Evolutionary conservation across 257 asterid species (phyloP).

Genomic region (Nicotiana sylvestris): DNA sequence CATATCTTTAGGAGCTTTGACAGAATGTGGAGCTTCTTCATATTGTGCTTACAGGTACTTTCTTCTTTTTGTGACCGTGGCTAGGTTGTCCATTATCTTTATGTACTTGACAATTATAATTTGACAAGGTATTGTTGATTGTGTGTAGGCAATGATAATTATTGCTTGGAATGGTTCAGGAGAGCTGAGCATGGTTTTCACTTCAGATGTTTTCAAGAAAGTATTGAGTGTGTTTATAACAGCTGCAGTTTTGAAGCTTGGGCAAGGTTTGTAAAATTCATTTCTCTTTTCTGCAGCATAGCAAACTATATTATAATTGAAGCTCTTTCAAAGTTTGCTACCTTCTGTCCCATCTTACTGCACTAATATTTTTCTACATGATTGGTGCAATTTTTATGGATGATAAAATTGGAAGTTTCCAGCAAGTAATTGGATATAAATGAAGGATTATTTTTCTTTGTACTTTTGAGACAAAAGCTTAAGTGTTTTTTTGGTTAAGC

Average conservation of each 20-base stretch:
- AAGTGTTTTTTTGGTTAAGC: neutral
- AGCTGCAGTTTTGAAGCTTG: slow-evolving; percentile 94
- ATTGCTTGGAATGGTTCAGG: slow-evolving; percentile 95
- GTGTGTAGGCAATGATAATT: slow-evolving; percentile 85
- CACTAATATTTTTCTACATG: neutral
- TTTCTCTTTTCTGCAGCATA: slow-evolving; percentile 2
- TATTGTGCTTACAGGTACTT: slow-evolving; percentile 88
- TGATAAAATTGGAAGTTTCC: neutral
- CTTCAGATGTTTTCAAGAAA: slow-evolving; percentile 66
- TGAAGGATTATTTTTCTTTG: neutral
- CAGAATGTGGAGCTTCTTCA: slow-evolving; percentile 99
- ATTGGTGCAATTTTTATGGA: neutral
- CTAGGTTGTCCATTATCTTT: slow-evolving; percentile 15
- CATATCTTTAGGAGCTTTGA: slow-evolving; percentile 93
- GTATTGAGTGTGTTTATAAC: slow-evolving; percentile 91
- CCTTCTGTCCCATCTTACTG: neutral
- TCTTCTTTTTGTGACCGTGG: slow-evolving; percentile 15
- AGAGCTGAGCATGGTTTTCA: slow-evolving; percentile 55
- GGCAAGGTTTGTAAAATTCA: slow-evolving; percentile 61
- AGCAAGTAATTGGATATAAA: neutral
- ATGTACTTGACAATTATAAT: slow-evolving; percentile 14
- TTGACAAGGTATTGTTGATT: slow-evolving; percentile 12
- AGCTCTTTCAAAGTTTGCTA: neutral
- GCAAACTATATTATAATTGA: neutral
- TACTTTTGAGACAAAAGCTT: neutral